Evolutionary conservation across 768 basidiomycete genomes (phyloP).

Genomic region (Porpolomopsis calyptriformis): DNA sequence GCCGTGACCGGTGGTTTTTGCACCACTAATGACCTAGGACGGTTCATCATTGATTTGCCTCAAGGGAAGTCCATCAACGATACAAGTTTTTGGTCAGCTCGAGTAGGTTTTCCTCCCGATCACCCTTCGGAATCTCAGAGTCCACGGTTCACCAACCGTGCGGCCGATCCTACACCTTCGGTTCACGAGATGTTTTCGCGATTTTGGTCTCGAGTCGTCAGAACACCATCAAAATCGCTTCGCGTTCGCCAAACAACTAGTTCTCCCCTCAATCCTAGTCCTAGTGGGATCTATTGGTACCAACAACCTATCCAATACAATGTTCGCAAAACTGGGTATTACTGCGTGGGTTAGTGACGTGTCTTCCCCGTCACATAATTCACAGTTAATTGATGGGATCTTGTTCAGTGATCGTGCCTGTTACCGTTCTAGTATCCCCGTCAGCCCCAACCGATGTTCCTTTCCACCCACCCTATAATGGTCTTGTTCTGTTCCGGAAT

Average conservation of each 20-base stretch:
- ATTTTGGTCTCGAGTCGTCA: constrained; percentile 31
- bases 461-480: constrained; percentile 69
- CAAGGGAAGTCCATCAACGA: constrained; percentile 47
- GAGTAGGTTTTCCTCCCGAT: constrained; percentile 46
- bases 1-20: constrained; percentile 70
- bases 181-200: too few species aligned
- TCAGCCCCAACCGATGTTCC: constrained; percentile 39
- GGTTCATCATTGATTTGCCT: constrained; percentile 78
- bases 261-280: constrained; percentile 33
- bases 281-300: constrained; percentile 44
- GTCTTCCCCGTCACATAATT: constrained; percentile 5
- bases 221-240: neutral
- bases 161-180: too few species aligned
- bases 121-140: too few species aligned
- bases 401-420: constrained; percentile 67
- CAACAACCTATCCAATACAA: constrained; percentile 68
- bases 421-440: constrained; percentile 53
- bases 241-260: constrained; percentile 18
- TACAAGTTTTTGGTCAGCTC: constrained; percentile 83
- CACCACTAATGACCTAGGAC: constrained; percentile 58
- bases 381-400: neutral
- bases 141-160: too few species aligned
- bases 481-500: constrained; percentile 77
- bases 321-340: constrained; percentile 85
- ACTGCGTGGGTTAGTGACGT: constrained; percentile 72